Evolutionary conservation across 768 basidiomycete genomes (phyloP), one percentile per base, ranked within the genome.

Genomic region (Hydnomerulius pinastri): DNA sequence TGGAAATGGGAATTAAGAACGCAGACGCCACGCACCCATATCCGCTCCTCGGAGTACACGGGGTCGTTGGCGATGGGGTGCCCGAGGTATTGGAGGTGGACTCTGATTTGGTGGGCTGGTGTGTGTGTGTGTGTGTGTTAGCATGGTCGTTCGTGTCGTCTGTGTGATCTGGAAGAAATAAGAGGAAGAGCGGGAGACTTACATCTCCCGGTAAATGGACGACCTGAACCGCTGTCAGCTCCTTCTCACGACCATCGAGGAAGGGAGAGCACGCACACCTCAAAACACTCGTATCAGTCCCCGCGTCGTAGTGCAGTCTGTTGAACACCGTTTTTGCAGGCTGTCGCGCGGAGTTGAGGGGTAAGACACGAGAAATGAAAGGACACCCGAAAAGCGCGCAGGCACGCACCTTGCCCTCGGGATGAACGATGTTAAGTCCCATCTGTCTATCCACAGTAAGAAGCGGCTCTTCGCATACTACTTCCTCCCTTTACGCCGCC

Each of bases 51-150:
- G 15, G 88, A 87, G 69, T 99, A 99, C 3, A 98, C 79, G 2
- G 94, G 91, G 58, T 98, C 97, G 64, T 99, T 98, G 10, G 92
- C 90, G 55, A 99, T 93, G 0, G 97, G 88, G 63, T 90, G 75
- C 1, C 96, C 97, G 49, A 99, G 81, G 68, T 80, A 98, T 69
- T 98, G 97, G 3, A 99, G 79, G 64, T 99, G 97, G 3, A 99
- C 96, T 43, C 97, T 82, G 50, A 98, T 90, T 69, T 99, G 97
- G 71, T 99, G 97, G 0, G 97, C 94, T 97, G 50, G 60, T 44
- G 12, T 35, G 55, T 50, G 48, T 38, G 43, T 43, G 24, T 11
- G 46, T 25, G 8, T 28, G 27, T 11, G 36, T 54, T 17, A 25
- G 38, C 11, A 12, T 3, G 18, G 29, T 2, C 20, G 39, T 30